Conservation (phyloP, 2,329 filamentous ascomycete species). For the Balansia obtecta region DNA sequence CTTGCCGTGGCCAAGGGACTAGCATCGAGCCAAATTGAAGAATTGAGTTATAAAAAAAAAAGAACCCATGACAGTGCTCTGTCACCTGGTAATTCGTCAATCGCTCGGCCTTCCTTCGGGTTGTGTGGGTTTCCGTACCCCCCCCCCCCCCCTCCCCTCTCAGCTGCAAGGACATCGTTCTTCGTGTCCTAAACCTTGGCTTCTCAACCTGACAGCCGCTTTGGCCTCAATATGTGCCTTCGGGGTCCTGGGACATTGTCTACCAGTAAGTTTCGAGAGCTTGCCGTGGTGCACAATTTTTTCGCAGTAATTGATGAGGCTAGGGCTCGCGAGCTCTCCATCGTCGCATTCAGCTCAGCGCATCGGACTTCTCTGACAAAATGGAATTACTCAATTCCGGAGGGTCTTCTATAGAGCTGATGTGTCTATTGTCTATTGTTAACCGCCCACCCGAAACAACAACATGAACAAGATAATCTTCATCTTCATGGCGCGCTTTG, state of each 20-base stretch:
- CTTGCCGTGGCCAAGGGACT: not conserved
- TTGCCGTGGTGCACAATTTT: too few species aligned
- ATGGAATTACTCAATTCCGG: not conserved
- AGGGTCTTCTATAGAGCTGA: not conserved
- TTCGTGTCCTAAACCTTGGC: not conserved
- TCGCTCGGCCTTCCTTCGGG: not conserved
- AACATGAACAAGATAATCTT: not conserved
- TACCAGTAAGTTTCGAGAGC: too few species aligned
- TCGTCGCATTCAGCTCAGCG: not conserved
- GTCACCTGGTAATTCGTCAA: slow-evolving; percentile 1
- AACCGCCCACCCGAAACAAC: not conserved
- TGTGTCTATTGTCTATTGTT: not conserved
- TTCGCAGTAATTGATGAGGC: not conserved
- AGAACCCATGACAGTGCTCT: not conserved
- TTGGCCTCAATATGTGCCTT: too few species aligned
- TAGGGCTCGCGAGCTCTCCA: not conserved
- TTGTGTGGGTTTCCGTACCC: too few species aligned
- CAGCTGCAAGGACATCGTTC: too few species aligned
- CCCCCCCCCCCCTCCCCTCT: too few species aligned
- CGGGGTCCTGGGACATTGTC: too few species aligned
- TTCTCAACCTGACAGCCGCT: not conserved
- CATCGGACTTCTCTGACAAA: not conserved
- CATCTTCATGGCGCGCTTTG: not conserved
- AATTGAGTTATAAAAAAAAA: not conserved
- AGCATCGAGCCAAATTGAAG: not conserved